phyloP scores from a whole-genome alignment of 1,284 basidiomycete species.

The Pseudomicrostroma phylloplanum region DNA sequence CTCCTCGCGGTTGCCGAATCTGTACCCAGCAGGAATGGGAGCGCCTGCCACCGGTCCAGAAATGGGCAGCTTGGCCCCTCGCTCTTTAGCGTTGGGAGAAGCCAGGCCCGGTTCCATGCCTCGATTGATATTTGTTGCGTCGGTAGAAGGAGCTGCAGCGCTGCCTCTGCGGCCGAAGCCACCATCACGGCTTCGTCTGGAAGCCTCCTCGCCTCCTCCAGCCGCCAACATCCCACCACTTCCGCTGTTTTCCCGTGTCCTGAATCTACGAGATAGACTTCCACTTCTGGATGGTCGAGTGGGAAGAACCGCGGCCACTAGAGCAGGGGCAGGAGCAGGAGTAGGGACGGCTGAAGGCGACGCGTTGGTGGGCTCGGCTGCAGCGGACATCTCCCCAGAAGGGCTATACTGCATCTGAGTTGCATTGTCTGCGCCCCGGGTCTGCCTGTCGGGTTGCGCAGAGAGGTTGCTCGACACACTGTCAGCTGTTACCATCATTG shows the following conservation, averaged over 20 bases:
- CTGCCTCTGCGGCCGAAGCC: no score
- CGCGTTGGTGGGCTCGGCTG: not conserved
- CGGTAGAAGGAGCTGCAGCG: not conserved
- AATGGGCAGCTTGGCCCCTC: constrained; percentile 59
- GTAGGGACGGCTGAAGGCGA: no score
- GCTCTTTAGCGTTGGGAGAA: not conserved
- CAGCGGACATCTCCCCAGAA: not conserved
- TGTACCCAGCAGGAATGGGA: constrained; percentile 78
- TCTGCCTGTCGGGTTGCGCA: not conserved
- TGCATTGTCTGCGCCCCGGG: no score
- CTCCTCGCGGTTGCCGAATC: constrained; percentile 58
- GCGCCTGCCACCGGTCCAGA: constrained; percentile 80
- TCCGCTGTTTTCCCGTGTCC: not conserved
- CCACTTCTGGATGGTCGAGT: no score
- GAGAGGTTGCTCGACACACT: not conserved
- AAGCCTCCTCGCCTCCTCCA: not conserved
- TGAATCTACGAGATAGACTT: no score
- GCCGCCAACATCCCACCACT: not conserved
- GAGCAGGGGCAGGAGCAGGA: not conserved
- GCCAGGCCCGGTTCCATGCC: not conserved
- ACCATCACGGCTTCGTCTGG: not conserved
- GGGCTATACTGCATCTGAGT: no score
- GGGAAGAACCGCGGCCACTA: not conserved
- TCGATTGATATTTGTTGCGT: not conserved
- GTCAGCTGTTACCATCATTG: not conserved